Percentiles rank a stretch among this genome's conserved stretches.
These are phyloP conservation scores for Colletotrichum orchidophilum DNA, from an alignment of 2,329 filamentous ascomycete species.

Conservation along the genomic window DNA sequence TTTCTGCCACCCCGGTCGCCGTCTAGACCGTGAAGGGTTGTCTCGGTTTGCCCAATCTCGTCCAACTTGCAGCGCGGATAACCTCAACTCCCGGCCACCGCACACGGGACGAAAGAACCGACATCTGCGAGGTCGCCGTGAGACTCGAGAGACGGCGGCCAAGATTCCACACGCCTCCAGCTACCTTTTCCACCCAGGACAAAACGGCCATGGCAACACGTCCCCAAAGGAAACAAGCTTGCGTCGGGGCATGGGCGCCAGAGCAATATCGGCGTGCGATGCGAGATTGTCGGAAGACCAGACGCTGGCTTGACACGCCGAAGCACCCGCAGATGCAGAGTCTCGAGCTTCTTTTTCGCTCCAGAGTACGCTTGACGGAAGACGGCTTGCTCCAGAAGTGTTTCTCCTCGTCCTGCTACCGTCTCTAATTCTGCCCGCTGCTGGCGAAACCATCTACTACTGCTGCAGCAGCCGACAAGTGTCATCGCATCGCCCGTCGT, in stretches of 20 bases:
- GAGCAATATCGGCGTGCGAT: slow-evolving; percentile 7
- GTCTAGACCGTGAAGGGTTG: neutral
- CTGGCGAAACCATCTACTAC: neutral
- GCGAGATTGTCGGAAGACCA: slow-evolving; percentile 18
- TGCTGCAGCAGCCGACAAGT: neutral
- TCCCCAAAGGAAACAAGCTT: neutral
- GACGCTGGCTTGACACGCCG: slow-evolving; percentile 14
- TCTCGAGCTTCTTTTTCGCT: neutral
- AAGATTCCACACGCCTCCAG: neutral
- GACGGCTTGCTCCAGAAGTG: neutral
- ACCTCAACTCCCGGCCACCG: slow-evolving; percentile 27
- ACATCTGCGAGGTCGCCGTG: slow-evolving; percentile 20
- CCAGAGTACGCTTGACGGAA: neutral
- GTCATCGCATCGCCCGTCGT: slow-evolving; percentile 3
- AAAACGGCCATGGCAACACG: neutral
- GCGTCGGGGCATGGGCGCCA: neutral
- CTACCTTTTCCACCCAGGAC: neutral
- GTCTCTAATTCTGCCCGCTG: neutral
- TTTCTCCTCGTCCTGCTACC: neutral
- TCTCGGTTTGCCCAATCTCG: neutral
- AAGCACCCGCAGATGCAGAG: slow-evolving; percentile 5
- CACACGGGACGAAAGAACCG: slow-evolving; percentile 16
- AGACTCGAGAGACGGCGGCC: neutral
- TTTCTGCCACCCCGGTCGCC: neutral
- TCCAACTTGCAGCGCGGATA: slow-evolving; percentile 20